Conservation (phyloP, 192 early-diverging fungal species). For the Backusella tarrabulga region DNA sequence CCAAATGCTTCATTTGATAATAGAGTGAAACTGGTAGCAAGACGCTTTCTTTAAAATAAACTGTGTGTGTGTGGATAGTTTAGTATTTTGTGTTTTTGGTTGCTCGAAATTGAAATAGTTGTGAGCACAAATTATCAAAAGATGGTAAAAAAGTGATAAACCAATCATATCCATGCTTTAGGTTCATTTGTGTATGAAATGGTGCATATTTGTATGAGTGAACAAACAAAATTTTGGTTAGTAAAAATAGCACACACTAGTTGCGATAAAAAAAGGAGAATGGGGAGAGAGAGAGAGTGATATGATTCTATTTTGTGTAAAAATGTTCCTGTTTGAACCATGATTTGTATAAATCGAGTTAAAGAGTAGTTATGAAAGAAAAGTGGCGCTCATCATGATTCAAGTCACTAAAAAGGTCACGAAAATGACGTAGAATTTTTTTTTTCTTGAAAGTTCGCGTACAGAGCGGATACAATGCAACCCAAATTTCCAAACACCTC, state of each 20-base stretch:
- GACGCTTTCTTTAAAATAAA: constrained; percentile 64
- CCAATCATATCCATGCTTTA: neutral
- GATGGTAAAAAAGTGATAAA: neutral
- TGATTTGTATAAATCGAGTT: too few species aligned
- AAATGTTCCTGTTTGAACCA: too few species aligned
- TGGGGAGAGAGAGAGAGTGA: too few species aligned
- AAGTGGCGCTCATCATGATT: neutral
- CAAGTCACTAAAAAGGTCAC: neutral
- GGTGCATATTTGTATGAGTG: neutral
- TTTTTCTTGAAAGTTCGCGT: neutral
- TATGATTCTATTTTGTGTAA: too few species aligned
- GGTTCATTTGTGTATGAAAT: neutral
- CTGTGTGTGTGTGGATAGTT: neutral
- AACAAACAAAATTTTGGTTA: neutral
- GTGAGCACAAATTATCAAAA: neutral
- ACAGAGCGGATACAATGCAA: neutral
- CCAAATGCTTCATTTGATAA: constrained; percentile 75
- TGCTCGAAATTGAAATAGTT: neutral
- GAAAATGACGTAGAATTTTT: neutral
- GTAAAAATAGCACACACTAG: too few species aligned
- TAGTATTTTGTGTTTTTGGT: neutral
- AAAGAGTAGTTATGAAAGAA: neutral
- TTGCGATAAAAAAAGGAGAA: too few species aligned
- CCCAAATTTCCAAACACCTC: neutral
- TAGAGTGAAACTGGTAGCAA: constrained; percentile 72